Conservation (phyloP, 2,329 filamentous ascomycete species). For the Nemania sp. region DNA sequence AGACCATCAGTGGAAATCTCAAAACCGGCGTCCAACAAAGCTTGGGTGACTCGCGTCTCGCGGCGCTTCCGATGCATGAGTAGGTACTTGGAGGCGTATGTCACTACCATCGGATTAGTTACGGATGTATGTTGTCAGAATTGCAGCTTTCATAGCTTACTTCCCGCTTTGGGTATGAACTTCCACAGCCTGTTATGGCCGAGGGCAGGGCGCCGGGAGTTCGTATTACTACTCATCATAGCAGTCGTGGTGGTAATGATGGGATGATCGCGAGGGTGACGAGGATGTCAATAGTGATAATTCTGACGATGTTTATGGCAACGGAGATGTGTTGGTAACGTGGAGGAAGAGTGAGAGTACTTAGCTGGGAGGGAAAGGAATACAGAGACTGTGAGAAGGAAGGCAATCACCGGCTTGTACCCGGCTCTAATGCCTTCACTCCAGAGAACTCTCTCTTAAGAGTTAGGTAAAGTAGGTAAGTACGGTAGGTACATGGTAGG, state of each 20-base stretch:
- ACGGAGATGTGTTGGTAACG: not conserved
- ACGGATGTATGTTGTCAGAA: not conserved
- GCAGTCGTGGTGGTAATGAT: too few relatives aligned
- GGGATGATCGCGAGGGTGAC: not conserved
- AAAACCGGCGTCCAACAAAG: not conserved
- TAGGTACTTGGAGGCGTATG: not conserved
- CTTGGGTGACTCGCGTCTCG: not conserved
- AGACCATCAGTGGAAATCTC: not conserved
- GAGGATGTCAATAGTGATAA: not conserved
- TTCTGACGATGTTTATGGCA: not conserved
- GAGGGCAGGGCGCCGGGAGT: too few relatives aligned
- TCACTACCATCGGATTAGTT: constrained; percentile 1
- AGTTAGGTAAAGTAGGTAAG: too few relatives aligned
- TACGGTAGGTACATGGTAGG: too few relatives aligned
- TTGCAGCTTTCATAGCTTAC: not conserved
- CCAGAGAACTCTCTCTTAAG: not conserved
- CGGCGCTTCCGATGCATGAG: not conserved
- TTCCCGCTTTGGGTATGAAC: not conserved
- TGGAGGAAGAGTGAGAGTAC: not conserved
- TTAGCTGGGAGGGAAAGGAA: not conserved
- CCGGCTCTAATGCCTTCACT: not conserved
- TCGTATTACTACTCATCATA: too few relatives aligned
- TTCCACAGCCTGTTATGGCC: not conserved
- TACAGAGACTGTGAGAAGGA: not conserved
- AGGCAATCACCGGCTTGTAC: not conserved